Base-by-base conservation (phyloP, 768 basidiomycete species). In the Serendipita sp. region DNA sequence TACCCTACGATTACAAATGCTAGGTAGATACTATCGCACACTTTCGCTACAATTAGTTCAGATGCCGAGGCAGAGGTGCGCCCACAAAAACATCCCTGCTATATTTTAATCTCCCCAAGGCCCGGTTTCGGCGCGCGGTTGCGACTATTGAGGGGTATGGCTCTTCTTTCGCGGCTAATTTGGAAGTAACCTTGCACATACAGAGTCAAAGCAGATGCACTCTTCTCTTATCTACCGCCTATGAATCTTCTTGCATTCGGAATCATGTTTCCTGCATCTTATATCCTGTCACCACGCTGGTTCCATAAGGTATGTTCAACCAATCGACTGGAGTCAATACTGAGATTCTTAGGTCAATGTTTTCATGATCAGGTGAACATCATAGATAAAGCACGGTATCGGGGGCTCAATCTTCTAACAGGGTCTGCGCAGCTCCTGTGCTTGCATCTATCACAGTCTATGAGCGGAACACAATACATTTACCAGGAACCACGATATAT, bases 81-180 rank as follows among this genome's bases (percentile, higher is more conserved):
- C 66, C 29, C 5, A 10, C 1, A 36, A 34, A 15, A 43, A 10
- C n/a, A 11, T 33, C 37, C 5, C n/a, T 53, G 36, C 29, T 55
- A 29, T 64, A 44, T 66, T 69, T 33, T 67, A 63, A 40, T 43
- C 40, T 36, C 18, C 15, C 29, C 13, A 67, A 95, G 88, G 89
- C 88, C 1, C 92, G 96, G 92, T 97, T 95, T 72, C 79, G 95
- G 55, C 86, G 86, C 71, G 93, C 94, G 0, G 95, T 97, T 1
- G 84, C 86, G 1, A 97, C 94, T 0, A 85, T 99, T 62, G 96
- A 98, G 78, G 93, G 90, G 94, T 83, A 76, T 69, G 71, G 40
- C 43, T 36, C 33, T 50, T 31, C 33, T 44, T 33, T n/a, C 48
- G 3, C 29, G 53, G 16, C 11, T n/a, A 11, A 18, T 53, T 55